Base-by-base conservation (phyloP, 2,329 filamentous ascomycete genomes). In the Arthrobotrys sphaeroides region DNA sequence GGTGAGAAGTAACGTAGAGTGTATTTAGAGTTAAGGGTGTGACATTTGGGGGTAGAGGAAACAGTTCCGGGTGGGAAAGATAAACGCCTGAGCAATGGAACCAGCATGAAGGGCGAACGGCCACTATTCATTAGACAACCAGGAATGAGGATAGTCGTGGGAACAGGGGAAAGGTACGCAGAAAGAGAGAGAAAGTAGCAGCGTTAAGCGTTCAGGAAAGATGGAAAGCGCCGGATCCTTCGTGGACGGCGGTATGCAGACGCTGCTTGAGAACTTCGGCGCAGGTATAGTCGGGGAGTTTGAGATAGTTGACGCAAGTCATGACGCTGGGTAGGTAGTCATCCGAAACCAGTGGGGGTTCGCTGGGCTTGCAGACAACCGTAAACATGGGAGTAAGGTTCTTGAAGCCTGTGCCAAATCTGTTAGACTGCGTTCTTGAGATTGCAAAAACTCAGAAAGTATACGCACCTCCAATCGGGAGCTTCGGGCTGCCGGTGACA, bases 241-340 rank as follows among this genome's bases (percentile, higher is more conserved):
- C 96, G 82, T 89, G 91, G 82, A 97, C 96, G 24, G 95, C 96
- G 78, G 90, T 90, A 78, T 88, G 89, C 64, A 99, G 86, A 82
- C 92, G 92, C 81, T 90, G 88, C 80, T 87, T 90, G 83, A 99
- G 89, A 60, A 90, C 86, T 1, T 92, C 88, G 77, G 96, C 84
- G 79, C 85, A 89, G 78, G 90, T 94, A 83, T 99, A 99, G 83
- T 99, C 93, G 18, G 95, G 95, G 81, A 99, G 87, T 84, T 99
- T 99, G 80, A 99, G 88, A 82, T 99, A 99, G 83, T 99, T 99
- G 83, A 97, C 95, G 82, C 96, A 99, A 9, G 96, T 99, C 96
- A 99, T 99, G 82, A 99, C 96, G 82, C 94, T 98, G 10, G 96
- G 95, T n/a, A 99, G 87, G 81, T 98, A 99, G 84, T 99, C 95